phyloP scores from a whole-genome alignment of 768 basidiomycete genomes.

The Rhodocollybia butyracea region DNA sequence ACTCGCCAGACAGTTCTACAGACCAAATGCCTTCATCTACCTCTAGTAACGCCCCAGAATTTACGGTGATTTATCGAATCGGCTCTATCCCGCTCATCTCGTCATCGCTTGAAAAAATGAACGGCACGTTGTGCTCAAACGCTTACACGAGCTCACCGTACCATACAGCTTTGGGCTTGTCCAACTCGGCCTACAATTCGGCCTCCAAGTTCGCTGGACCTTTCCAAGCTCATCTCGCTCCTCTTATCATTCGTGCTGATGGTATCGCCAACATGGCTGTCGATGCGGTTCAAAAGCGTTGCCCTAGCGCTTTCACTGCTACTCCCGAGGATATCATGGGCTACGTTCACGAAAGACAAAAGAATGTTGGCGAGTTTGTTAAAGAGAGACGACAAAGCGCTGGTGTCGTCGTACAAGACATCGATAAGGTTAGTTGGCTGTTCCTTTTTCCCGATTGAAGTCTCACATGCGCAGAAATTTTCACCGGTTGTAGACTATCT shows the following conservation, averaged over 20 bases:
- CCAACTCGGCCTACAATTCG: conserved; percentile 51
- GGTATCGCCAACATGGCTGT: conserved; percentile 71
- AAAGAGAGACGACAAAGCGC: conserved; percentile 31
- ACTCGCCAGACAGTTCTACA: conserved; percentile 18
- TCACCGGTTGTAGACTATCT: conserved; percentile 75
- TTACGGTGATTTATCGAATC: conserved; percentile 62
- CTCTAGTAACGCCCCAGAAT: conserved; percentile 38
- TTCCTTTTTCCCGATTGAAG: conserved; percentile 54
- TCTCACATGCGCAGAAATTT: conserved; percentile 69
- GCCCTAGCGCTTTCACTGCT: conserved; percentile 73
- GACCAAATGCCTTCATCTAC: conserved; percentile 16
- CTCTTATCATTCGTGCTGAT: conserved; percentile 62
- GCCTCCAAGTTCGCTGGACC: conserved; percentile 66
- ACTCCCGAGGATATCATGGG: conserved; percentile 68
- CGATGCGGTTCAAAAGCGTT: conserved; percentile 68
- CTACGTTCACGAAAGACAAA: conserved; percentile 54
- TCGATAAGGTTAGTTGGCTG: conserved; percentile 60
- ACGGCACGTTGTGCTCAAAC: conserved; percentile 57
- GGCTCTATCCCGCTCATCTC: conserved; percentile 73
- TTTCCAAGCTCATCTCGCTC: conserved; percentile 60
- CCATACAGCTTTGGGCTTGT: conserved; percentile 58
- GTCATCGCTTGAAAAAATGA: conserved; percentile 57
- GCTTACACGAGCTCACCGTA: conserved; percentile 63
- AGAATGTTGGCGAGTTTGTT: conserved; percentile 49
- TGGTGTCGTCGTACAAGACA: conserved; percentile 59